Evolutionary conservation across 805 yeast species (phyloP), one percentile per base, ranked within the genome.

Genomic region (Hyphopichia homilentoma): DNA sequence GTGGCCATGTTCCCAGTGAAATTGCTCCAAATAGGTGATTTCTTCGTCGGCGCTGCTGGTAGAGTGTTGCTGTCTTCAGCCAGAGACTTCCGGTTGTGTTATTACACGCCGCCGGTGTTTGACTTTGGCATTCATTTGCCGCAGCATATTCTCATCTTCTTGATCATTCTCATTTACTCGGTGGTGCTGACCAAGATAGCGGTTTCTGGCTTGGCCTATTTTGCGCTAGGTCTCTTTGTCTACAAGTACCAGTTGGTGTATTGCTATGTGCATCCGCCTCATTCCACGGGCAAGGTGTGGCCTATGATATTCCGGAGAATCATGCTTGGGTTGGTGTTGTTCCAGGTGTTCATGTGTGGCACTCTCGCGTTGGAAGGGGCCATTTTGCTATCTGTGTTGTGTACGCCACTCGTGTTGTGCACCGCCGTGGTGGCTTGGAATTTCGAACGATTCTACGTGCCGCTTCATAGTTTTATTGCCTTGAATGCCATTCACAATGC

Each of bases 271-370:
- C 83, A 77, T 44, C 78, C 81, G 1, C 79, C 76, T 16, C 82
- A 77, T 50, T 74, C 81, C 9, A 77, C 83, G 0, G 84, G 84
- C 4, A 75, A 75, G 44, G 79, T 75, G 3, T 77, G 84, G 84
- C 81, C 81, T 3, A 71, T 77, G 57, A 74, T 77, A 5, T 75
- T 76, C 41, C 59, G 78, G 35, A 52, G 84, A 31, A 61, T 76
- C 19, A 68, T 77, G 34, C 48, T 77, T 19, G 84, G 83, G 1
- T 52, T 76, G 27, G 52, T 77, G 7, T 61, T 77, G 22, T 70
- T 77, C 43, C 81, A 77, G 39, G 47, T 77, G n/a, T 76, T 77
- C 40, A 77, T 77, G 80, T 67, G 76, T 50, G 83, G 84, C 8
- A 73, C 82, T 0, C 53, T 77, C 27, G 82, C 81, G 2, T 61